Evolutionary conservation across 192 early-diverging fungal species (phyloP), one percentile per base, ranked within the genome.

Genomic region (Endogone sp.): DNA sequence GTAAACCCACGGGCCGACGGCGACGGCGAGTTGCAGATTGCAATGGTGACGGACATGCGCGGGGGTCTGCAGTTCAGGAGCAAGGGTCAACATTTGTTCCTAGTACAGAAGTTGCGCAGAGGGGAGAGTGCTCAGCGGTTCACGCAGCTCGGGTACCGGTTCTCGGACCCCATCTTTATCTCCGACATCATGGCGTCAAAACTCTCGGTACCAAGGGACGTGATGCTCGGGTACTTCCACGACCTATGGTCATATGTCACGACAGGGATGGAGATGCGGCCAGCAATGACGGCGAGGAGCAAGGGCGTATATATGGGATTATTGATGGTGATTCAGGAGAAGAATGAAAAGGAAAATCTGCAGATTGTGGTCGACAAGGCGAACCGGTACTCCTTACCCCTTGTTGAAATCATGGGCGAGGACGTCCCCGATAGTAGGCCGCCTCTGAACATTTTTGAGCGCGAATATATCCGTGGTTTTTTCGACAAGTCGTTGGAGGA

Each of bases 131-230:
- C 62, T 0, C 60, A 75, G 2, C 37, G 62, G n/a, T 71, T 77
- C 29, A 30, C 68, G 22, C 31, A 56, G 23, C 70, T 66, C 54
- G 79, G 79, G 6, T 78, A 70, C 60, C 72, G 73, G 26, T 81
- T 81, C 59, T 64, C 70, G 25, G 70, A 72, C 22, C 70, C 79
- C 23, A 26, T 56, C 21, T 71, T 72, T 27, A 77, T 81, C 16
- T 54, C 79, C 1, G 67, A 68, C 9, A 57, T 59, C 20, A 81
- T 81, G 75, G 75, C 72, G 25, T 6, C 68, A 6, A 67, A 70
- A 4, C 29, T 81, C 22, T 62, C 63, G 10, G 68, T 78, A 3
- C 62, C 65, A 24, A 60, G 31, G 2, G 75, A 76, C 26, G 44
- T 67, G 9, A 78, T 81, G 76, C 60, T 63, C 4, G 21, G 30